These are phyloP conservation scores for Medicago arabica DNA, from an alignment of 306 rosid species.

Conservation along the genomic window DNA sequence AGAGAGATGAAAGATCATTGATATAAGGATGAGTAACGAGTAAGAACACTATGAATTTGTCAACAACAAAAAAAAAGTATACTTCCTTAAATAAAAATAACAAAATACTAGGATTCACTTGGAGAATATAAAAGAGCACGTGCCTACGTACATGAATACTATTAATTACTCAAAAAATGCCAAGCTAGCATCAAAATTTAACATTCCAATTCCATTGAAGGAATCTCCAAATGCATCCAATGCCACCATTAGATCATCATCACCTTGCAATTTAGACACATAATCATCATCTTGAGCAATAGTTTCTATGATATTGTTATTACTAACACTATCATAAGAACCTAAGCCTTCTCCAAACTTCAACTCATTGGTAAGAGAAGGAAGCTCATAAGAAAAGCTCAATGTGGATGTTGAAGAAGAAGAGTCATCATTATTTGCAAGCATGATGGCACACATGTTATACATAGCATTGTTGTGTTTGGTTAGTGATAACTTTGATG, in stretches of 20 bases:
- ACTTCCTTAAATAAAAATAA: no score
- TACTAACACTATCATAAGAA: no score
- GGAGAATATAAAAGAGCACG: no score
- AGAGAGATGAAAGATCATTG: no score
- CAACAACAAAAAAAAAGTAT: no score
- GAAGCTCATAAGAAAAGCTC: no score
- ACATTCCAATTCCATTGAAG: no score
- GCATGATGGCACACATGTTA: conserved; percentile 41
- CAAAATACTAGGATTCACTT: no score
- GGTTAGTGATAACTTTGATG: neutral
- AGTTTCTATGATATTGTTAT: neutral
- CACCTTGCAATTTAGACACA: conserved; percentile 14
- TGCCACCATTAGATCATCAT: conserved; percentile 29
- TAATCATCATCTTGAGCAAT: neutral
- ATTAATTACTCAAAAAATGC: neutral
- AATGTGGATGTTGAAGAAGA: neutral
- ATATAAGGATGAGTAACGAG: no score
- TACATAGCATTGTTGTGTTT: neutral
- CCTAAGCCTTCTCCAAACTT: no score
- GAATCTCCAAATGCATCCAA: conserved; percentile 41
- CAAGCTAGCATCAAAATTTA: neutral
- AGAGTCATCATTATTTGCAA: conserved; percentile 23
- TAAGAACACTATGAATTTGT: no score
- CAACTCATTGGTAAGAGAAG: no score
- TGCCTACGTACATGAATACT: neutral